phyloP scores from a whole-genome alignment of 257 asterid genomes.

The Ajuga chamaepitys region DNA sequence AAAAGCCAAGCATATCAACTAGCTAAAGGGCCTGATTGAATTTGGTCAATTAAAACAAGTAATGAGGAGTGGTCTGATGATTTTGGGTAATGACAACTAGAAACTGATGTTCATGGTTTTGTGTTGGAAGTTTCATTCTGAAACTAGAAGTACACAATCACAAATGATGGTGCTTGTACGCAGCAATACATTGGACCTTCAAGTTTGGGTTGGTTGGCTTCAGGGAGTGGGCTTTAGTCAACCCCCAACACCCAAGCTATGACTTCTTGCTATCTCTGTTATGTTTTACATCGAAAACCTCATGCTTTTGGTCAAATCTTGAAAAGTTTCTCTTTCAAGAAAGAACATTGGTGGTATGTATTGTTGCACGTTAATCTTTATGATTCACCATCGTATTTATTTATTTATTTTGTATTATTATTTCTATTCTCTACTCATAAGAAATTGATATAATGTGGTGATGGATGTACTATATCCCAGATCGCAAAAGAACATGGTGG shows the following conservation, averaged over 20 bases:
- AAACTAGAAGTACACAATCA: not conserved
- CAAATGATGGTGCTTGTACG: not conserved
- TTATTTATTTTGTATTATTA: not conserved
- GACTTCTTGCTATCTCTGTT: not conserved
- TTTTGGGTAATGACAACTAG: not conserved
- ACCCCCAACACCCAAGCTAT: not conserved
- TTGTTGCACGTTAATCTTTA: too few species aligned
- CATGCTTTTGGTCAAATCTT: not conserved
- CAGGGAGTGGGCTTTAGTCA: not conserved
- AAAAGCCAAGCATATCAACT: too few species aligned
- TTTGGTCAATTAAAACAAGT: too few species aligned
- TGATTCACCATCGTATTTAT: not conserved
- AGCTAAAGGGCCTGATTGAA: too few species aligned
- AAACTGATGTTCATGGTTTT: not conserved
- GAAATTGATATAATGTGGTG: not conserved
- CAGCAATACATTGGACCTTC: not conserved
- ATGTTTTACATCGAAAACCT: not conserved
- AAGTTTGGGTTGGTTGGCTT: not conserved
- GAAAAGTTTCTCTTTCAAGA: not conserved
- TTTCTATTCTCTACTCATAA: not conserved
- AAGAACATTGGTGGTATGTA: not conserved
- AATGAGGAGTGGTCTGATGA: too few species aligned
- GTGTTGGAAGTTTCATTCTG: not conserved
- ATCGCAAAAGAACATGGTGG: slow-evolving; percentile 98
- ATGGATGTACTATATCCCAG: slow-evolving; percentile 29